Conservation (phyloP, 1,284 basidiomycete genomes). For the Fistulina hepatica region DNA sequence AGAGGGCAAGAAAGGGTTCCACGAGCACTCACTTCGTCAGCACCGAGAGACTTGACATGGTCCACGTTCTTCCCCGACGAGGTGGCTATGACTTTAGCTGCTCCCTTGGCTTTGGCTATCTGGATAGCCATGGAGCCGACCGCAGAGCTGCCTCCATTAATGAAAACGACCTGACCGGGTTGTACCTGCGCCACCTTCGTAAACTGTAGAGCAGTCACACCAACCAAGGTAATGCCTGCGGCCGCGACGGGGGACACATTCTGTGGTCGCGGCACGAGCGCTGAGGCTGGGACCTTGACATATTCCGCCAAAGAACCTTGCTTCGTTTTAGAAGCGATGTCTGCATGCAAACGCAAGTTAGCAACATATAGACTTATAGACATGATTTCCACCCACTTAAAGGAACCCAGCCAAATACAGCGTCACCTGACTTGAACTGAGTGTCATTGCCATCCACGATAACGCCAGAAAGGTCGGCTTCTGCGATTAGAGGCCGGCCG, state of each 20-base stretch:
- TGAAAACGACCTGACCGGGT: constrained; percentile 40
- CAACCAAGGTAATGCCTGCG: constrained; percentile 45
- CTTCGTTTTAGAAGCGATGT: constrained; percentile 21
- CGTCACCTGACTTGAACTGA: constrained; percentile 42
- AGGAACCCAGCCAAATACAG: constrained; percentile 40
- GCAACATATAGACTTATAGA: not conserved
- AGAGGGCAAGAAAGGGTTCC: not conserved
- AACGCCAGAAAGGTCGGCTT: constrained; percentile 52
- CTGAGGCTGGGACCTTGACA: constrained; percentile 29
- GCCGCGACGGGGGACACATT: constrained; percentile 41
- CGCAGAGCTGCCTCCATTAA: constrained; percentile 56
- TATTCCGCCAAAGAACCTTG: constrained; percentile 50
- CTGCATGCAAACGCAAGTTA: constrained; percentile 8
- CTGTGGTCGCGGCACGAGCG: constrained; percentile 35
- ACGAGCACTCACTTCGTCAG: constrained; percentile 25
- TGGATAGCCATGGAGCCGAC: constrained; percentile 58
- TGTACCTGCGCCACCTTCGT: constrained; percentile 14
- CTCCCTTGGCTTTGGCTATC: constrained; percentile 45
- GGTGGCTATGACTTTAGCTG: constrained; percentile 40
- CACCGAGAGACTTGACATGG: constrained; percentile 32
- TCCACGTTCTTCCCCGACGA: constrained; percentile 43
- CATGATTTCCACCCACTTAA: constrained; percentile 21
- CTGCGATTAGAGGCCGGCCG: constrained; percentile 40
- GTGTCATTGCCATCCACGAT: constrained; percentile 44
- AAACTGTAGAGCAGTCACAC: constrained; percentile 32